Evolutionary conservation across 352 stramenopile species (phyloP).

Genomic region (Achlya hypogyna): DNA sequence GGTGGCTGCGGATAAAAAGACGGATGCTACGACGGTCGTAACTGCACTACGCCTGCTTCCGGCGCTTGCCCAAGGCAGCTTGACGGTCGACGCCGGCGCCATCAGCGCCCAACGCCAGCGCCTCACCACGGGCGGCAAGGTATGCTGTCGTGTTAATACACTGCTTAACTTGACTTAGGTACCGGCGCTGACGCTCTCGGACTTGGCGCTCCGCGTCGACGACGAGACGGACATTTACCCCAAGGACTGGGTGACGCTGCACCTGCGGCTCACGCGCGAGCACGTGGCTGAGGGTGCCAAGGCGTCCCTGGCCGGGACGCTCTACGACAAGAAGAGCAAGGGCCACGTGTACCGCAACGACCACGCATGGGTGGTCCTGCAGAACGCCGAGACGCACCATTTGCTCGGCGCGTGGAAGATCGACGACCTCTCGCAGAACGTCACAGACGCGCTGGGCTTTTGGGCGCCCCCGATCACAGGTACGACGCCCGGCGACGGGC

Average conservation of each 20-base stretch:
- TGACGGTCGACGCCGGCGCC: conserved; percentile 51
- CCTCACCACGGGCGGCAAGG: conserved; percentile 22
- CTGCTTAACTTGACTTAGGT: neutral
- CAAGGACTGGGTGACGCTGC: conserved; percentile 68
- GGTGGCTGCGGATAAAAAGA: conserved; percentile 45
- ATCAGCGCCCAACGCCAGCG: conserved; percentile 51
- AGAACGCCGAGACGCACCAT: conserved; percentile 45
- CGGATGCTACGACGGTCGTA: conserved; percentile 38
- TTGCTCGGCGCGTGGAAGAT: conserved; percentile 67
- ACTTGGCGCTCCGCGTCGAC: conserved; percentile 41
- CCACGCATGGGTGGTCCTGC: conserved; percentile 58
- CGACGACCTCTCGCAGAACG: conserved; percentile 38
- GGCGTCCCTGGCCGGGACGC: conserved; percentile 46
- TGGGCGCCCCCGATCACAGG: conserved; percentile 45
- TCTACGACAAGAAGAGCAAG: conserved; percentile 63
- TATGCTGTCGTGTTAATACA: conserved; percentile 1
- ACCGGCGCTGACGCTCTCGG: conserved; percentile 21
- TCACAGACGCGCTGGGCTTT: conserved; percentile 48
- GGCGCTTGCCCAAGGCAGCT: conserved; percentile 55
- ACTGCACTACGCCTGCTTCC: conserved; percentile 55
- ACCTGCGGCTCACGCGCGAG: conserved; percentile 39
- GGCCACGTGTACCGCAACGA: conserved; percentile 64
- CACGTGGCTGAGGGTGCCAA: conserved; percentile 34
- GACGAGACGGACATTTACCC: conserved; percentile 63
- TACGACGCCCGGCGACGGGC: conserved; percentile 20